Evolutionary conservation across 768 basidiomycete species (phyloP).

Genomic region (Leccinum fibrillosum): DNA sequence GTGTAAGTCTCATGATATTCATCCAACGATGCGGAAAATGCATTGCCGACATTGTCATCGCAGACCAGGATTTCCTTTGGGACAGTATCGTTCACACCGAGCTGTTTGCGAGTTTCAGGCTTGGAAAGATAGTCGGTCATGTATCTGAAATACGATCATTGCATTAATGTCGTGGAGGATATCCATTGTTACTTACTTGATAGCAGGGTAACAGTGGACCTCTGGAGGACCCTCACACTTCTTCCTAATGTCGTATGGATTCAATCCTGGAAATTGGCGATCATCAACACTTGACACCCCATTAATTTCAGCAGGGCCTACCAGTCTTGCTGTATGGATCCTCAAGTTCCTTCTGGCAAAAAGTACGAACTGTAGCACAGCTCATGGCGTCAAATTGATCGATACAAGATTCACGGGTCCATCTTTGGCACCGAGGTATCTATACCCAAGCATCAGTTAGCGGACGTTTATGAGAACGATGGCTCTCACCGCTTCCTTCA

Average conservation of each 20-base stretch:
- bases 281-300: background rate
- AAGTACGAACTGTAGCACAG: slow-evolving; percentile 62
- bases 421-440: slow-evolving; percentile 69
- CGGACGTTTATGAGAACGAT: background rate
- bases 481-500: slow-evolving; percentile 39
- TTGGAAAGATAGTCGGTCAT: slow-evolving; percentile 57
- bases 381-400: slow-evolving; percentile 62
- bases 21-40: slow-evolving; percentile 48
- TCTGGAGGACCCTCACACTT: slow-evolving; percentile 45
- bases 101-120: slow-evolving; percentile 44
- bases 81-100: slow-evolving; percentile 56
- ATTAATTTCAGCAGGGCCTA: slow-evolving; percentile 15
- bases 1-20: slow-evolving; percentile 21
- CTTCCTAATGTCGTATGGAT: slow-evolving; percentile 66
- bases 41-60: slow-evolving; percentile 38
- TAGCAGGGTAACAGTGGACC: slow-evolving; percentile 60
- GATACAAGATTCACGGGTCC: slow-evolving; percentile 56
- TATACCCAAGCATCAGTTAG: slow-evolving; percentile 21
- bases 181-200: slow-evolving; percentile 30
- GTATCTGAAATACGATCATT: slow-evolving; percentile 32
- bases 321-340: slow-evolving; percentile 17
- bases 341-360: slow-evolving; percentile 50
- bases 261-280: slow-evolving; percentile 32
- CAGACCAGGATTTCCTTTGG: slow-evolving; percentile 36
- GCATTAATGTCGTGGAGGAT: too few relatives aligned